Conservation (phyloP, 2,329 filamentous ascomycete species). For the Paecilomyces sp. region DNA sequence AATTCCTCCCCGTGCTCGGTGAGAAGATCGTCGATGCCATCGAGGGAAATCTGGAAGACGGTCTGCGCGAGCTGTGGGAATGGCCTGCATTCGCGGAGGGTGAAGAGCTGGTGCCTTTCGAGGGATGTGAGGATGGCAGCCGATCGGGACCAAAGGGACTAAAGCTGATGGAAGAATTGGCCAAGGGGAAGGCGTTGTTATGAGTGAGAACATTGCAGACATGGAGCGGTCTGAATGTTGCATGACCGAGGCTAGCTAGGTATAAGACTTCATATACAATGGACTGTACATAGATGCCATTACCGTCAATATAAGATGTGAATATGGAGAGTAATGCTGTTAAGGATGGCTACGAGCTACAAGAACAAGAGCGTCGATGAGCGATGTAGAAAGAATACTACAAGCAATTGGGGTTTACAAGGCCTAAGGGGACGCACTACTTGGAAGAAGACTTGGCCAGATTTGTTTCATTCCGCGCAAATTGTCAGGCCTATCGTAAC, state of each 20-base stretch:
- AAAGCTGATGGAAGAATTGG: conserved; percentile 32
- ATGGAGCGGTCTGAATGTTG: background rate
- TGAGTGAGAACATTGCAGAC: conserved; percentile 1
- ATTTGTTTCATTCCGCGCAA: background rate
- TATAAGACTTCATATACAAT: background rate
- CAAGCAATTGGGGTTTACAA: too few relatives aligned
- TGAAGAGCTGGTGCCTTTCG: conserved; percentile 6
- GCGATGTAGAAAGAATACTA: too few relatives aligned
- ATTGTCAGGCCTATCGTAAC: background rate
- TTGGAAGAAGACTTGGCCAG: background rate
- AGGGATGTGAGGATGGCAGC: conserved; percentile 31
- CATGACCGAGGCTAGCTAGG: too few relatives aligned
- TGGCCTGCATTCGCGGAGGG: conserved; percentile 24
- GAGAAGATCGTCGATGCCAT: conserved; percentile 44
- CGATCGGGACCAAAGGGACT: conserved; percentile 28
- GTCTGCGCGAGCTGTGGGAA: conserved; percentile 35
- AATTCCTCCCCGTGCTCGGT: conserved; percentile 49
- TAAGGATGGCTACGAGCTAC: too few relatives aligned
- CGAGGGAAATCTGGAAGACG: conserved; percentile 36
- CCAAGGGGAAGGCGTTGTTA: conserved; percentile 12
- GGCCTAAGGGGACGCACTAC: too few relatives aligned
- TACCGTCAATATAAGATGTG: too few relatives aligned
- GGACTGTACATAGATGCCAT: too few relatives aligned
- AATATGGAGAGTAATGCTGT: too few relatives aligned
- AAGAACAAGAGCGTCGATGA: too few relatives aligned